A percentile compares a stretch with the other conserved stretches of the same genome.
Evolutionary conservation across 139 green algal genomes (phyloP).

Genomic region (Ettlia oleoabundans): DNA sequence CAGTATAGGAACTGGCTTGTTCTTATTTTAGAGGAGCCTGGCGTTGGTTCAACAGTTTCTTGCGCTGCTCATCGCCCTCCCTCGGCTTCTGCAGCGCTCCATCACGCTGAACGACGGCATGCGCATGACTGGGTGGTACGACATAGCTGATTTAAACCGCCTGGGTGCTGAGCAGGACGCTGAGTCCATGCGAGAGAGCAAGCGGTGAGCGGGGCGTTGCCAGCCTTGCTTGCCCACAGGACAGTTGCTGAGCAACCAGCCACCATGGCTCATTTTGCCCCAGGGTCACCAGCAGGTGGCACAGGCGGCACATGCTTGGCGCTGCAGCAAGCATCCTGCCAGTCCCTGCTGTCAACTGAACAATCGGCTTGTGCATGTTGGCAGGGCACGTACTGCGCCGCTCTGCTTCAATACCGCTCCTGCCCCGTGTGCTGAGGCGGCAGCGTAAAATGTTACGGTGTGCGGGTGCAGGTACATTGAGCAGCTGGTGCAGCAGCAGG

Average conservation of each 20-base stretch:
- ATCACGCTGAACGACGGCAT: slow-evolving; percentile 45
- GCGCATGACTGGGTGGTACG: slow-evolving; percentile 43
- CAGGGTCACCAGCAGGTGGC: neutral
- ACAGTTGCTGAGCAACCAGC: neutral
- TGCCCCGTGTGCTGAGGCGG: too few relatives aligned
- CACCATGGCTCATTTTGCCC: neutral
- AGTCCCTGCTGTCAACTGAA: too few relatives aligned
- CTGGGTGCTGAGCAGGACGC: slow-evolving; percentile 12
- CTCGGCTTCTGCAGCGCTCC: neutral
- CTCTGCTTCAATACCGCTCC: neutral
- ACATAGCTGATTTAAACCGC: slow-evolving; percentile 41
- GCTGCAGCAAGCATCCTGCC: too few relatives aligned
- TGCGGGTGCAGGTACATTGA: slow-evolving; percentile 26
- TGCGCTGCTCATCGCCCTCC: neutral
- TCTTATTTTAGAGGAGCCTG: too few relatives aligned
- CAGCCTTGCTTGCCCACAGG: neutral
- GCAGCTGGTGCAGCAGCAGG: slow-evolving; percentile 22
- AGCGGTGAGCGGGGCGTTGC: neutral
- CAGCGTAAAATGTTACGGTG: too few relatives aligned
- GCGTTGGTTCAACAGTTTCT: too few relatives aligned
- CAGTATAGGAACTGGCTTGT: neutral
- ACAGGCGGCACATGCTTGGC: too few relatives aligned
- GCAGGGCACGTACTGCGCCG: too few relatives aligned
- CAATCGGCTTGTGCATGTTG: too few relatives aligned
- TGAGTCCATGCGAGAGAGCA: slow-evolving; percentile 31